Base-by-base conservation (phyloP, 2,329 filamentous ascomycete genomes). In the Trichoderma simmonsii region DNA sequence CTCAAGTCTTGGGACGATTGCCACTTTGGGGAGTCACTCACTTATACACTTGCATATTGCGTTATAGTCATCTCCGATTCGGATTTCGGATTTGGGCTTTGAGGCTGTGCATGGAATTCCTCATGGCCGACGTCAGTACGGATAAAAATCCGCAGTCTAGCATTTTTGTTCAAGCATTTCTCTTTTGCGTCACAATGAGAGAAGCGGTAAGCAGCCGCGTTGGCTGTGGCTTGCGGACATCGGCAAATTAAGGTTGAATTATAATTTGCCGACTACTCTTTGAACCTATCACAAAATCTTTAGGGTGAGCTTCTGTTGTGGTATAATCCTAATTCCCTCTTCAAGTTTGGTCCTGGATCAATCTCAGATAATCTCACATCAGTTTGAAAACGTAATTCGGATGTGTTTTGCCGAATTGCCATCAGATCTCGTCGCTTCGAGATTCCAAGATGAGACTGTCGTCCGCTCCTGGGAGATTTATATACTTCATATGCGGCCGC, bases 181-280 rank as follows among this genome's bases (percentile, higher is more conserved):
- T 15, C n/a, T 12, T 24, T 14, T 43, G 64, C 32, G 64, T 67
- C 51, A 67, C 32, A n/a, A 15, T 69, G 39, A 62, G 66, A 70
- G 39, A 61, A 26, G 34, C 26, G 18, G 39, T 70, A 62, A 70
- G 66, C 66, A 70, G 66, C 66, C 66, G 48, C 30, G 3, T 12
- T 62, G 39, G 39, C 14, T n/a, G 66, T 70, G 57, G 66, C 66
- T 70, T 62, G 56, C 12, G 34, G 21, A 14, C 36, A 18, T 14
- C 26, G 54, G 54, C 57, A 21, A 21, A 30, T 63, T 30, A 43
- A 63, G 61, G 59, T 62, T 62, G 21, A 62, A 30, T 2, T 26
- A 18, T 36, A 62, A 15, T 32, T 64, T 43, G 39, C 36, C 62
- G 62, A 65, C 12, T 21, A 9, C n/a, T 32, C 28, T 24, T 39